Percentiles rank a stretch among this genome's conserved stretches.
Conservation (phyloP, 2,329 filamentous ascomycete species). For the Alternaria gansuensis region DNA sequence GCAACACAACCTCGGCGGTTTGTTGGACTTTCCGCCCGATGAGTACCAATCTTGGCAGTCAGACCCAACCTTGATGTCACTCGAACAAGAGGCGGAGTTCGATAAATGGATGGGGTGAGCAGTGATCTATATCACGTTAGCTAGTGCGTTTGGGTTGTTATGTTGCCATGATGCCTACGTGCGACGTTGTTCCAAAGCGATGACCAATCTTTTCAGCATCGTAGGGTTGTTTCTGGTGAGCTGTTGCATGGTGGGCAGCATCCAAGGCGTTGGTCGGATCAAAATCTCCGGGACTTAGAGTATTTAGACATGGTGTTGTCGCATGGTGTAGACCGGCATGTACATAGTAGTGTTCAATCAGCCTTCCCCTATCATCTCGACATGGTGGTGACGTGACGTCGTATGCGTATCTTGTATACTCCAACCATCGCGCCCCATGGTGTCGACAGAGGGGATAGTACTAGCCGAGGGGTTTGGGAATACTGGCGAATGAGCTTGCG, state of each 20-base stretch:
- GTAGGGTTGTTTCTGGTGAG: slow-evolving; percentile 2
- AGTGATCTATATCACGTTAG: slow-evolving; percentile 21
- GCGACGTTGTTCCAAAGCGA: slow-evolving; percentile 11
- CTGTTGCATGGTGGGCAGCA: slow-evolving; percentile 1
- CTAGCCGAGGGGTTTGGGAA: not conserved
- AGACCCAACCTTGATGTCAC: slow-evolving; percentile 46
- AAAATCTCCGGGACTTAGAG: slow-evolving; percentile 12
- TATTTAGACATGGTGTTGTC: slow-evolving; percentile 19
- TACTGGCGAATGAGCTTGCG: slow-evolving; percentile 7
- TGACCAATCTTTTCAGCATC: slow-evolving; percentile 9
- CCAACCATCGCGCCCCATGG: not conserved
- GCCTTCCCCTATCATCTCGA: not conserved
- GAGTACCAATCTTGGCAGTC: slow-evolving; percentile 49
- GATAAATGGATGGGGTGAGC: slow-evolving; percentile 58
- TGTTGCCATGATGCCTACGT: slow-evolving; percentile 8
- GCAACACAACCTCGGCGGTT: slow-evolving; percentile 40
- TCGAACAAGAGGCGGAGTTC: slow-evolving; percentile 56
- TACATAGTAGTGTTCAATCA: slow-evolving; percentile 8
- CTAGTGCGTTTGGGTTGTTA: slow-evolving; percentile 6
- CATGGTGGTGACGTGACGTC: not conserved
- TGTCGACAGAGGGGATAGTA: not conserved
- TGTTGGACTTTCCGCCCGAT: slow-evolving; percentile 39
- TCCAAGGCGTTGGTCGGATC: slow-evolving; percentile 21
- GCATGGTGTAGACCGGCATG: slow-evolving; percentile 16
- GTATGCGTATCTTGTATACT: not conserved